A percentile compares a stretch with the other conserved stretches of the same genome.
Evolutionary conservation across 2,329 filamentous ascomycete genomes (phyloP).

Genomic region (Lachnellula arida): DNA sequence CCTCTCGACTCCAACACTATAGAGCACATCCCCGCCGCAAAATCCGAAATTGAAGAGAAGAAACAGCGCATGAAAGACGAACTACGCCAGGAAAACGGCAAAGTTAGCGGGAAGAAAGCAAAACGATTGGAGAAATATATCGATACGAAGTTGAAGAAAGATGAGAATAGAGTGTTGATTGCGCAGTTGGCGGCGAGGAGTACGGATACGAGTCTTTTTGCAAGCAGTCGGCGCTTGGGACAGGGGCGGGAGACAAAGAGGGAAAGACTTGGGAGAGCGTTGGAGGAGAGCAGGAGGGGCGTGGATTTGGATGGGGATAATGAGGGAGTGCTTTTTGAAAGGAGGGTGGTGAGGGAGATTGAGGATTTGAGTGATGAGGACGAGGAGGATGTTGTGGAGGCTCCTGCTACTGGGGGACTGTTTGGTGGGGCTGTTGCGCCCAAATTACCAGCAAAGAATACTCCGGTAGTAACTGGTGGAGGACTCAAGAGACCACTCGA

Average conservation of each 20-base stretch:
- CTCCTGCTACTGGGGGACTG: constrained; percentile 3
- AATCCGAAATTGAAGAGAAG: constrained; percentile 45
- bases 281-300: constrained; percentile 62
- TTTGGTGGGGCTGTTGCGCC: constrained; percentile 11
- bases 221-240: constrained; percentile 73
- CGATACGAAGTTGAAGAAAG: constrained; percentile 89
- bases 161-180: constrained; percentile 81
- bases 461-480: constrained; percentile 51
- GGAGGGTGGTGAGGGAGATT: constrained; percentile 29
- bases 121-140: constrained; percentile 66
- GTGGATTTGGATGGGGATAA: constrained; percentile 39
- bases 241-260: constrained; percentile 66
- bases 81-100: constrained; percentile 45
- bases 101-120: constrained; percentile 60
- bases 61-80: constrained; percentile 53
- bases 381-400: constrained; percentile 19
- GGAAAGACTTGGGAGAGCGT: constrained; percentile 58
- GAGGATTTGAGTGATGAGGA: constrained; percentile 31
- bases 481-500: constrained; percentile 87
- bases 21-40: constrained; percentile 46
- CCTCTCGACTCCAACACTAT: constrained; percentile 50
- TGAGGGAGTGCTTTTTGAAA: constrained; percentile 50
- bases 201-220: constrained; percentile 76
- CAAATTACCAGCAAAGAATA: constrained; percentile 3
- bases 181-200: constrained; percentile 75